Percentiles rank a stretch among this genome's conserved stretches.
These are phyloP conservation scores for Fusarium domesticum DNA, from an alignment of 2,329 filamentous ascomycete species.

Conservation along the genomic window DNA sequence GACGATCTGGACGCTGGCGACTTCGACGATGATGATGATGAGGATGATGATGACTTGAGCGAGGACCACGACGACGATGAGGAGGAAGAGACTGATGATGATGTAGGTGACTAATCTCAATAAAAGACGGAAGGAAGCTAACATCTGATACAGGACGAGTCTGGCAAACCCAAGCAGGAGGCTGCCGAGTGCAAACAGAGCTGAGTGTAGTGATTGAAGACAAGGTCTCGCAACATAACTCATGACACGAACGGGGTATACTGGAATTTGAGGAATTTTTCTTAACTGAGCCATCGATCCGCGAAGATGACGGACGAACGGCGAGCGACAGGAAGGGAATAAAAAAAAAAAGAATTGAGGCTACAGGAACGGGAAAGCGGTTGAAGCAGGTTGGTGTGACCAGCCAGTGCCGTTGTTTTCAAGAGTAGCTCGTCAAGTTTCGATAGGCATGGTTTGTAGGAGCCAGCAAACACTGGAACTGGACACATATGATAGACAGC, in stretches of 20 bases:
- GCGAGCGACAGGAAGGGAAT: slow-evolving; percentile 20
- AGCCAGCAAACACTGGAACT: slow-evolving; percentile 26
- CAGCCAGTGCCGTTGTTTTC: slow-evolving; percentile 26
- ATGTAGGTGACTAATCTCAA: slow-evolving; percentile 50
- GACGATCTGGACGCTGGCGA: slow-evolving; percentile 80
- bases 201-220: slow-evolving; percentile 51
- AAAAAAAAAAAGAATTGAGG: slow-evolving; percentile 14
- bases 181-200: slow-evolving; percentile 96
- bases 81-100: slow-evolving; percentile 75
- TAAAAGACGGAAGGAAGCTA: slow-evolving; percentile 2
- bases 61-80: slow-evolving; percentile 85
- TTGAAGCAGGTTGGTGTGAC: slow-evolving; percentile 25
- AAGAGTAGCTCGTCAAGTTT: slow-evolving; percentile 27
- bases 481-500: slow-evolving; percentile 30
- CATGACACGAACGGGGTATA: slow-evolving; percentile 28
- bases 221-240: slow-evolving; percentile 18
- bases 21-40: slow-evolving; percentile 87
- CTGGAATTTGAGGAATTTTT: slow-evolving; percentile 19
- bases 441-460: slow-evolving; percentile 29
- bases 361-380: slow-evolving; percentile 28
- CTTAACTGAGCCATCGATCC: slow-evolving; percentile 24
- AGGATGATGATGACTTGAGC: slow-evolving; percentile 83
- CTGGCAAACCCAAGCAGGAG: slow-evolving; percentile 88
- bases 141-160: slow-evolving; percentile 63
- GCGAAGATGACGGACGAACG: slow-evolving; percentile 18